Evolutionary conservation across 2,329 filamentous ascomycete species (phyloP).

Genomic region (Calonectria pauciramosa): DNA sequence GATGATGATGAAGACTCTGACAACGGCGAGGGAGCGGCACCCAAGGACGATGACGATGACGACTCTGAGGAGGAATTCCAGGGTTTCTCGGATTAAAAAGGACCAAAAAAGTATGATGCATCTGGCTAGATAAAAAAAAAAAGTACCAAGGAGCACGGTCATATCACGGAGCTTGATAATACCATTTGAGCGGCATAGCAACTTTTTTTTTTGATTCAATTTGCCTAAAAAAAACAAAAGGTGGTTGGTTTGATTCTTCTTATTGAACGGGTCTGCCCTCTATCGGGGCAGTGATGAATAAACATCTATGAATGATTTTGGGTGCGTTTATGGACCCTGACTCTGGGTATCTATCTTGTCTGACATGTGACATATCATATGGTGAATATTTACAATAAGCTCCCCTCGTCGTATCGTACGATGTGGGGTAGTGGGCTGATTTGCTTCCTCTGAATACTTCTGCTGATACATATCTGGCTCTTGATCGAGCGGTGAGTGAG

Average conservation of each 20-base stretch:
- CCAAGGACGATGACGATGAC: slow-evolving; percentile 44
- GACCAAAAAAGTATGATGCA: slow-evolving; percentile 47
- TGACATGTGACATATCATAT: not conserved
- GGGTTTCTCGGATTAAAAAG: slow-evolving; percentile 64
- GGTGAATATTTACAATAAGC: not conserved
- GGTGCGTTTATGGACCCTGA: not conserved
- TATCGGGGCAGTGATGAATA: not conserved
- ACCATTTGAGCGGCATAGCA: slow-evolving; percentile 21
- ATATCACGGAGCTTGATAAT: slow-evolving; percentile 36
- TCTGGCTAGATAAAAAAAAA: slow-evolving; percentile 46
- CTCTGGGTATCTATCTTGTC: slow-evolving; percentile 19
- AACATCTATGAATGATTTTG: slow-evolving; percentile 8
- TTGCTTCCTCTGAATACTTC: not conserved
- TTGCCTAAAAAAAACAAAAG: not conserved
- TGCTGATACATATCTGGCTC: not conserved
- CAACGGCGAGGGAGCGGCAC: slow-evolving; percentile 46
- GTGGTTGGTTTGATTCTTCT: slow-evolving; percentile 1
- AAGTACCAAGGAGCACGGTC: not conserved
- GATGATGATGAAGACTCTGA: slow-evolving; percentile 53
- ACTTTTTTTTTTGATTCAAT: not conserved
- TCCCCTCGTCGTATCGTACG: not conserved
- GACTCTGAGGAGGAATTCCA: slow-evolving; percentile 64
- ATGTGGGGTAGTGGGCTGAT: not conserved
- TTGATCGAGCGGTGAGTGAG: not conserved
- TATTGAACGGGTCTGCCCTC: not conserved